phyloP scores from a whole-genome alignment of 208 protist species.

The Trypanosomatidae sp. region DNA sequence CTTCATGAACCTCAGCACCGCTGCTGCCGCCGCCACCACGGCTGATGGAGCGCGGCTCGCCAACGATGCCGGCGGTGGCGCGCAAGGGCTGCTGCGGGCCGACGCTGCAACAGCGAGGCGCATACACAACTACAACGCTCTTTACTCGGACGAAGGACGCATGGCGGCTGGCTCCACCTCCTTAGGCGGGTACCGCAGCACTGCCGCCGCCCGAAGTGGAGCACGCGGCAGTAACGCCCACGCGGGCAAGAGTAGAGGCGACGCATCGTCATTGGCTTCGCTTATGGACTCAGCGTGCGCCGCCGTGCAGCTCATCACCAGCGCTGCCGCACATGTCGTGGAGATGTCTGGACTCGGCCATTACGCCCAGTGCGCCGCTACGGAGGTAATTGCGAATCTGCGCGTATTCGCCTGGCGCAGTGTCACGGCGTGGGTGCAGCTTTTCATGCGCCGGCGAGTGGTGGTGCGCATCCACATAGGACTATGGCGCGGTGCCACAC shows the following conservation, averaged over 20 bases:
- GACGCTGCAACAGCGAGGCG: slow-evolving; percentile 5
- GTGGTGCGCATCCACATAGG: slow-evolving; percentile 25
- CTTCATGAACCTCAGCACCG: slow-evolving; percentile 9
- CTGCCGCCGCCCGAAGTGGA: neutral
- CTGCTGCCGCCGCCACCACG: neutral
- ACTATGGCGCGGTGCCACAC: neutral
- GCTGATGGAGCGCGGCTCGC: neutral
- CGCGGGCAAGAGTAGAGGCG: neutral
- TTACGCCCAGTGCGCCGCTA: neutral
- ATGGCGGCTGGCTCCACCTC: neutral
- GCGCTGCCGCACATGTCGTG: neutral
- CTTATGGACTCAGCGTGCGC: neutral
- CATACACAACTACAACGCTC: neutral
- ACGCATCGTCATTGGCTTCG: neutral
- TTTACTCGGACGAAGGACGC: neutral
- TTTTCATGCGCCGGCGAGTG: slow-evolving; percentile 33
- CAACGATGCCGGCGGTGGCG: neutral
- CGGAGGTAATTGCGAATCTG: slow-evolving; percentile 18
- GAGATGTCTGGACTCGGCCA: neutral
- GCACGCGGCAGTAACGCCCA: neutral
- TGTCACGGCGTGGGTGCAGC: slow-evolving; percentile 15
- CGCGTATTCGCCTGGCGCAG: slow-evolving; percentile 23
- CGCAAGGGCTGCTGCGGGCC: neutral
- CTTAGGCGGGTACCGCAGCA: neutral
- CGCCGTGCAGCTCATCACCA: neutral